Evolutionary conservation across 805 yeast genomes (phyloP), one percentile per base, ranked within the genome.

Genomic region (Saccharomycopsis fibuligera): DNA sequence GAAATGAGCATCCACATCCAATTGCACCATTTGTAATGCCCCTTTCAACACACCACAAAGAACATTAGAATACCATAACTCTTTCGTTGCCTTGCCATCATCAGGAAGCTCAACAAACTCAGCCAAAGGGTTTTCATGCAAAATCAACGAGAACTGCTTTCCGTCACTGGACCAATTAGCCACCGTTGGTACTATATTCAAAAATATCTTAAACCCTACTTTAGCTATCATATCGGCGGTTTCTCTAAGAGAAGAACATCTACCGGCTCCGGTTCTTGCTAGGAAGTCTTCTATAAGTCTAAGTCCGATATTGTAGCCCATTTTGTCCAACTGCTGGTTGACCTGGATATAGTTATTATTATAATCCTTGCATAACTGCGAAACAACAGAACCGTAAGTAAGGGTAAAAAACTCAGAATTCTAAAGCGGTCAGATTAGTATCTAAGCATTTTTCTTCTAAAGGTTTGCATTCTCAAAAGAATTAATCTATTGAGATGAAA

Each of bases 241-340:
- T 54, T 86, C 96, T 46, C 77, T 76, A 66, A 93, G 81, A 25
- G 78, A 73, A 21, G 72, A 72, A 63, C 99, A 93, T 51, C 99
- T 72, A 35, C 86, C 84, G 1, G 84, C 72, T n/a, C 87, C 90
- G 0, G 96, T 81, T 59, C 84, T 81, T 27, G 96, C 95, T 36
- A 93, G 70, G 60, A 91, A 88, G 62, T 93, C 99, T 60, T 93
- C 99, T 44, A 93, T 86, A 50, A 93, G 65, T 55, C 99, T 70
- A 42, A 89, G 69, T 1, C 99, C 99, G 36, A 93, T 93, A 62
- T 86, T 89, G 64, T 90, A 87, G 1, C 99, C 99, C 98, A 93
- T 91, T 55, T 79, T 77, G 59, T 83, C 96, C 44, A 93, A 71
- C 61, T 91, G 95, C 45, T 71, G 69, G 61, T 93, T 93, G 50